Evolutionary conservation across 2,329 filamentous ascomycete species (phyloP).

Genomic region (Monosporascus cannonballus): DNA sequence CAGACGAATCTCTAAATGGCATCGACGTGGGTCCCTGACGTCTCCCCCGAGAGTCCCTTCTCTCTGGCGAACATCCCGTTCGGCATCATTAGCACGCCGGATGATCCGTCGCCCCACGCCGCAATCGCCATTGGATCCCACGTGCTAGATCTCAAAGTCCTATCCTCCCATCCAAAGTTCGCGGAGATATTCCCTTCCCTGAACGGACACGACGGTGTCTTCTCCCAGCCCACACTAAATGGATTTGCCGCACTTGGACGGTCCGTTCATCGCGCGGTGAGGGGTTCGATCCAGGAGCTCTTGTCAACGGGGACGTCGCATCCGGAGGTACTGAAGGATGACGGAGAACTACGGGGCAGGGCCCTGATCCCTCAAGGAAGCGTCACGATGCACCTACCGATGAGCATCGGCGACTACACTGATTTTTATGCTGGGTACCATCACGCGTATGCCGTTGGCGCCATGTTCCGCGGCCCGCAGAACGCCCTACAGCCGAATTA

Average conservation of each 20-base stretch:
- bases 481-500: constrained; percentile 79
- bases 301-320: constrained; percentile 54
- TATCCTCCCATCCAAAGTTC: constrained; percentile 15
- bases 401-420: constrained; percentile 77
- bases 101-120: constrained; percentile 50
- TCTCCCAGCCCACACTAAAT: constrained; percentile 61
- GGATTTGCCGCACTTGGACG: constrained; percentile 68
- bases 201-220: constrained; percentile 53
- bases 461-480: constrained; percentile 64
- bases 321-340: constrained; percentile 57
- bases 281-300: constrained; percentile 62
- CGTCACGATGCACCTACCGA: constrained; percentile 63
- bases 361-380: constrained; percentile 53
- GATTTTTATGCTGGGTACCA: constrained; percentile 80
- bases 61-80: constrained; percentile 79
- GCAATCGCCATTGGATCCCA: constrained; percentile 69
- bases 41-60: constrained; percentile 45
- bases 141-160: constrained; percentile 59
- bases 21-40: constrained; percentile 25
- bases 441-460: constrained; percentile 64
- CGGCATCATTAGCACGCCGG: constrained; percentile 66
- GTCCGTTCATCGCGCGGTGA: constrained; percentile 60
- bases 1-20: constrained; percentile 6
- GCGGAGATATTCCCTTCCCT: constrained; percentile 29
- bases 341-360: constrained; percentile 48